phyloP scores from a whole-genome alignment of 2,329 filamentous ascomycete genomes.

The Penicillium sp. region DNA sequence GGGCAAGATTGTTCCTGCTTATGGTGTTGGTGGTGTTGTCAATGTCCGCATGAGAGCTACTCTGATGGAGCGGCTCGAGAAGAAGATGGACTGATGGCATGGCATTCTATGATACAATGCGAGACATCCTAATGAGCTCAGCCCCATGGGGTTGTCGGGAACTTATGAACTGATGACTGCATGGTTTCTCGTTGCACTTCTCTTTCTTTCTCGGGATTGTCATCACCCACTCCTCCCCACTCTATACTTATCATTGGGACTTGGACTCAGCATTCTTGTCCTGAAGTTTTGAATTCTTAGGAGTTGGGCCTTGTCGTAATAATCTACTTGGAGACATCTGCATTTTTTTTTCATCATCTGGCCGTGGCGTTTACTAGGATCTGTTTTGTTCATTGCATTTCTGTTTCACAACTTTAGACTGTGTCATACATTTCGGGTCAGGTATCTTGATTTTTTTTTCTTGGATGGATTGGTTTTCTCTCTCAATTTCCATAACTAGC shows the following conservation, averaged over 20 bases:
- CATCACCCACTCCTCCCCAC: constrained; percentile 13
- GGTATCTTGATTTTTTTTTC: constrained; percentile 10
- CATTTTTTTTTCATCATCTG: constrained; percentile 13
- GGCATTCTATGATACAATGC: not conserved
- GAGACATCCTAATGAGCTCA: not conserved
- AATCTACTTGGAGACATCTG: not conserved
- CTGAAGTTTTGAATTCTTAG: not conserved
- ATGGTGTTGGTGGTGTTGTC: constrained; percentile 84
- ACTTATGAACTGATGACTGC: constrained; percentile 17
- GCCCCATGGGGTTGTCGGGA: not conserved
- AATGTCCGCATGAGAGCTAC: constrained; percentile 71
- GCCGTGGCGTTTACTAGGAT: constrained; percentile 14
- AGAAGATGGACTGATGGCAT: constrained; percentile 38
- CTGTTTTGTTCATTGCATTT: not conserved
- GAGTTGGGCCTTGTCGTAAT: constrained; percentile 4
- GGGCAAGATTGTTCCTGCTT: constrained; percentile 84
- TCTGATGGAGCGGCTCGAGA: constrained; percentile 67
- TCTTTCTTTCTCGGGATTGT: not conserved
- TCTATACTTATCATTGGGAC: constrained; percentile 12
- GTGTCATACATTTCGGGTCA: constrained; percentile 9
- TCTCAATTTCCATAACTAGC: constrained; percentile 9
- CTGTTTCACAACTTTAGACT: constrained; percentile 7
- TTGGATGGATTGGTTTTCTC: constrained; percentile 2
- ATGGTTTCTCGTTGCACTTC: constrained; percentile 2
- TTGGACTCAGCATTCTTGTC: not conserved